Evolutionary conservation across 768 basidiomycete genomes (phyloP), one percentile per base, ranked within the genome.

Genomic region (Pleurotus sapidus): DNA sequence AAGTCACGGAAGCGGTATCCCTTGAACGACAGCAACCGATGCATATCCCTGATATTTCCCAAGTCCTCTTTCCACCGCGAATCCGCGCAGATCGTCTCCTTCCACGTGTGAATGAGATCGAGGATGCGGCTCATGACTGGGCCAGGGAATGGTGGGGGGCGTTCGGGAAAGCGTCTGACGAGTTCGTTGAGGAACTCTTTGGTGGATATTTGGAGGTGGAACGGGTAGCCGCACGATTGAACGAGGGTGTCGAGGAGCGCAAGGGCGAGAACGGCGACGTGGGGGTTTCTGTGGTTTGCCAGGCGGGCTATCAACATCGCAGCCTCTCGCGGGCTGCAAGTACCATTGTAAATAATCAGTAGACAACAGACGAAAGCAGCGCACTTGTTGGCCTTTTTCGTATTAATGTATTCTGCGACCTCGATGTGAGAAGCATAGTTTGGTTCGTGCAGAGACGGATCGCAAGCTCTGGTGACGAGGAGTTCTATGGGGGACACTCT

Each of bases 111-210:
- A 42, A 99, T 95, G 60, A 96, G 79, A 63, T 97, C 95, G 39
- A 99, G 77, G 61, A 97, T 95, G 59, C 91, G 84, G 1, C 87
- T 84, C 96, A 98, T 99, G 63, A 97, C 92, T 18, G 93, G 89
- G 2, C 93, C 91, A 0, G 93, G 93, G 69, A 95, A 94, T 1
- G 93, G 91, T 0, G 97, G 96, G 2, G 97, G 97, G 46, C 96
- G 86, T 73, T 99, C 97, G 5, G 97, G 97, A 70, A 99, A 98
- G 63, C 95, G 86, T 49, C 96, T 87, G 23, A 99, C 97, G 68
- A 99, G 88, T 69, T 98, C 97, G 73, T 99, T 99, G 15, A 98
- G 79, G 68, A 98, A 99, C 67, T 98, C 97, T 68, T 99, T 98
- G 42, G 96, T 98, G 15, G 90, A 80, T 64, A 98, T 91, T 71